These are phyloP conservation scores for Solanum habrochaites DNA, from an alignment of 257 asterid genomes.

Conservation along the genomic window DNA sequence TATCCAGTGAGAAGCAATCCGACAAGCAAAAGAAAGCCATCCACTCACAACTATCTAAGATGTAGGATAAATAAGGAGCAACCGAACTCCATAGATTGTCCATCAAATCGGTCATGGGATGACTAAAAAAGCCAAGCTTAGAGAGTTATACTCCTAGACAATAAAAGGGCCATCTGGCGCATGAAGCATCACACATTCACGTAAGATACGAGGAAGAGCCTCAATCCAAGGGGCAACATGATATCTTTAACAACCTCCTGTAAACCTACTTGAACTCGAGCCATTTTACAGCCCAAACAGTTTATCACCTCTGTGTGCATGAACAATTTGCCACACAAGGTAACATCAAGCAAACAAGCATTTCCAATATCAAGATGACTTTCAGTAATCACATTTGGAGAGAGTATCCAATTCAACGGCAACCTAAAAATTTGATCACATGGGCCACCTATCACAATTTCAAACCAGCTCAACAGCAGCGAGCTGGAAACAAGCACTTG, in stretches of 20 bases:
- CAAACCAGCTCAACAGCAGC: constrained; percentile 13
- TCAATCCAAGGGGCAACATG: not conserved
- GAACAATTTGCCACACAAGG: not conserved
- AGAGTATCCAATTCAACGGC: not conserved
- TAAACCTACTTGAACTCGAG: not conserved
- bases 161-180: not conserved
- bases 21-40: not conserved
- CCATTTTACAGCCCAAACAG: not conserved
- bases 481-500: constrained; percentile 33
- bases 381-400: not conserved
- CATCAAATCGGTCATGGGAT: not conserved
- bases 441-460: not conserved
- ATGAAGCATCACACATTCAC: not conserved
- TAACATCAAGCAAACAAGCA: not conserved
- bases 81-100: not conserved
- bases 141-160: not conserved
- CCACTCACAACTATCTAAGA: not conserved
- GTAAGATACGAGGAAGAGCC: not conserved
- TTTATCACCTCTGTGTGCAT: not conserved
- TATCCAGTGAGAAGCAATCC: not conserved
- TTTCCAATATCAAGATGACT: not conserved
- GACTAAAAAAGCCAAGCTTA: not conserved
- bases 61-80: not conserved
- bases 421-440: not conserved
- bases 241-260: not conserved